Evolutionary conservation across 257 asterid species (phyloP), one percentile per base, ranked within the genome.

Genomic region (Prunella vulgaris): DNA sequence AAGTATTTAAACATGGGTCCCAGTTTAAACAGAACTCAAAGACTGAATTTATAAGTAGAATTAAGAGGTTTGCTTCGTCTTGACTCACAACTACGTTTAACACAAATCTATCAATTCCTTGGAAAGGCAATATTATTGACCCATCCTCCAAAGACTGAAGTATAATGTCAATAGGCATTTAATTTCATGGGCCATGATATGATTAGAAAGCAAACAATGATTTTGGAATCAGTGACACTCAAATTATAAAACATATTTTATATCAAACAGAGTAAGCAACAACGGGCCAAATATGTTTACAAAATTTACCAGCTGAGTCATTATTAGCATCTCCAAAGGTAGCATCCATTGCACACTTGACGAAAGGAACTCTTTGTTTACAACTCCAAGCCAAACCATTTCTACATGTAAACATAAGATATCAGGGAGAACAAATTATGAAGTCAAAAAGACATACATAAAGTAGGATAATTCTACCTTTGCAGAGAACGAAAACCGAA

Each of bases 301-400:
- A 48, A 63, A 48, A 32, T 17, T 77, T 88, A 90, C 99, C 93
- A 58, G 84, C 76, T 60, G 96, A 82, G 64, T 77, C 89, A 76
- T 83, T 83, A 42, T 78, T 64, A 68, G 83, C 62, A 82, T 86
- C 90, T 38, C 95, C 88, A 74, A 69, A 90, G 73, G 97, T 86
- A 68, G 97, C 93, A 78, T 89, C 97, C 92, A 88, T 84, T 12
- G 97, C 86, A 75, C 92, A 88, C 75, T 83, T 88, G 67, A 88
- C 48, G 21, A 71, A 25, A 56, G 83, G 84, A 57, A 60, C 68
- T 65, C 77, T 73, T 56, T 58, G 79, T 66, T 56, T 74, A 72
- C 30, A 73, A 52, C 82, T 78, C 84, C 79, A 83, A 59, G 81
- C 81, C 85, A 76, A 66, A 67, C 68, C 78, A 72, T 77, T 82